Conservation (phyloP, 768 basidiomycete genomes). For the Mrakia gelida region DNA sequence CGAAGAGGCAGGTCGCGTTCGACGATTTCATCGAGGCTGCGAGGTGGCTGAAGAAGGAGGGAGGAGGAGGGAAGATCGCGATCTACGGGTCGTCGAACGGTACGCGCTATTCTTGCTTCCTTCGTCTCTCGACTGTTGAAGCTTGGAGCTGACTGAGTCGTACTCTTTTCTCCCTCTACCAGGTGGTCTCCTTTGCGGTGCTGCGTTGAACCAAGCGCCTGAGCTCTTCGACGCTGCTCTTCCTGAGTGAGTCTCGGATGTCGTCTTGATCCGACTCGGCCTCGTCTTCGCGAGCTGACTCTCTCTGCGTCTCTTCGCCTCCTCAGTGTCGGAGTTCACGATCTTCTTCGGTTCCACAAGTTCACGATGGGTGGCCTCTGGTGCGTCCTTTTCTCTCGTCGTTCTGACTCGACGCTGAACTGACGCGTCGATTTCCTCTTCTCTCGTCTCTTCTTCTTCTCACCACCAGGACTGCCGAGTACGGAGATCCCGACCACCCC, state of each 20-base stretch:
- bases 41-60: slow-evolving; percentile 20
- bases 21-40: slow-evolving; percentile 28
- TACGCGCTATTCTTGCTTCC: not conserved
- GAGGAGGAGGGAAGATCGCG: slow-evolving; percentile 6
- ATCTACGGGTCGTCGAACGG: slow-evolving; percentile 27
- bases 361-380: slow-evolving; percentile 31
- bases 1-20: slow-evolving; percentile 11
- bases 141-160: too few relatives aligned
- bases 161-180: not conserved
- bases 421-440: too few relatives aligned
- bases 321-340: slow-evolving; percentile 25
- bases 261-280: not conserved
- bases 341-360: slow-evolving; percentile 29
- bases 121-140: too few relatives aligned
- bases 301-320: not conserved
- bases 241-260: slow-evolving; percentile 16
- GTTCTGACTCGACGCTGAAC: not conserved
- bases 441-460: too few relatives aligned
- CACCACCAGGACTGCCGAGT: slow-evolving; percentile 22
- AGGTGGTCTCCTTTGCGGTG: slow-evolving; percentile 31
- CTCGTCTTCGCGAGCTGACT: not conserved
- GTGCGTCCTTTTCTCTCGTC: not conserved
- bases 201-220: slow-evolving; percentile 22
- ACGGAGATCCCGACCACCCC: slow-evolving; percentile 21
- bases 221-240: slow-evolving; percentile 28